Evolutionary conservation across 1,139 yeast genomes (phyloP), one percentile per base, ranked within the genome.

Genomic region (Hansenula sp.): DNA sequence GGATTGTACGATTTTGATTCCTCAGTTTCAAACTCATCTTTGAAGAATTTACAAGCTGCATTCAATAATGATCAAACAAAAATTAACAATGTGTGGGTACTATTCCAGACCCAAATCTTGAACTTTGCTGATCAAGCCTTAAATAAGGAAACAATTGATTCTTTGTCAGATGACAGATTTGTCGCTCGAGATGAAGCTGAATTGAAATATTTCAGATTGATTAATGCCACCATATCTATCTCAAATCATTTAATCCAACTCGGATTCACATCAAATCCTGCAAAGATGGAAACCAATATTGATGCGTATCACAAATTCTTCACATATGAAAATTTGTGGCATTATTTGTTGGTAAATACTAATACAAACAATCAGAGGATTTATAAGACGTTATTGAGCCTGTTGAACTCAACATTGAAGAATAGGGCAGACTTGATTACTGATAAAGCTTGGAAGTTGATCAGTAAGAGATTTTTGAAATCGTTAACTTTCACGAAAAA

Each of bases 121-220:
- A 76, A 76, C 40, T 81, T 76, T 50, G 69, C 79, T 10, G 66
- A 70, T 33, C 77, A 81, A 31, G 71, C 78, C 0, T 56, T 86
- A 10, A 64, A 74, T 11, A 61, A 67, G 34, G 96, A 90, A 59
- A 69, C 78, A 1, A 73, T 73, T 6, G 78, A 75, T 16, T 76
- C 90, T 0, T 62, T 90, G 33, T 81, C 94, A 4, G 97, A 91
- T 56, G 84, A 81, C 55, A 71, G 96, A 48, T 83, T 79, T 58
- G 76, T 82, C 21, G 74, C 81, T 5, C 77, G 74, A 43, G 86
- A 81, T 28, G 96, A 89, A 49, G 74, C 87, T 0, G 68, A 70
- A 19, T 66, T 80, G n/a, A 88, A 86, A 58, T 86, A 81, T 57
- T 72, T 74, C 33, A 68, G 96, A 44, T 74, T 84, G 1, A 60